phyloP scores from a whole-genome alignment of 495 filamentous ascomycete genomes.

The Talaromyces liani region DNA sequence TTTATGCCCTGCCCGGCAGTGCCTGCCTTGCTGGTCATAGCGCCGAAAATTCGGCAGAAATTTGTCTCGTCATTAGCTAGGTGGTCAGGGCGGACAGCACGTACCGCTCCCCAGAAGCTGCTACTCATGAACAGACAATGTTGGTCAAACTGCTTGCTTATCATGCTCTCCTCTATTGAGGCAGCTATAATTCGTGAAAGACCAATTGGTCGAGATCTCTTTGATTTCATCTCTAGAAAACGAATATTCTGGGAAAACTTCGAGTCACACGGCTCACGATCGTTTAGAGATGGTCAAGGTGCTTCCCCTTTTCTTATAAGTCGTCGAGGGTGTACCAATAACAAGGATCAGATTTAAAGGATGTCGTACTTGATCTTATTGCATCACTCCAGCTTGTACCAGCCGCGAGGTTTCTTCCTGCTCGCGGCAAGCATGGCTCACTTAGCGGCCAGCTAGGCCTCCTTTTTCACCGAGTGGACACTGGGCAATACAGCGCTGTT shows the following conservation, averaged over 20 bases:
- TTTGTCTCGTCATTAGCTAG: neutral
- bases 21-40: too few species aligned
- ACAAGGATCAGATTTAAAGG: neutral
- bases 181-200: neutral
- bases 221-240: neutral
- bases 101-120: too few species aligned
- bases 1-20: neutral
- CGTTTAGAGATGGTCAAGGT: neutral
- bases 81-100: too few species aligned
- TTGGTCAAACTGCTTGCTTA: too few species aligned
- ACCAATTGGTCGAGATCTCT: neutral
- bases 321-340: neutral
- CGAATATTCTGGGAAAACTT: neutral
- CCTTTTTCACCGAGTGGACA: neutral
- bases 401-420: neutral
- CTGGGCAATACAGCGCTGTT: neutral
- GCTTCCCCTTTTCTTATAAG: neutral
- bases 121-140: too few species aligned
- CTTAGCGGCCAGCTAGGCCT: neutral
- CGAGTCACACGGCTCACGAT: neutral
- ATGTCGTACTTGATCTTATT: neutral
- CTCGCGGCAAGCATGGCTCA: neutral
- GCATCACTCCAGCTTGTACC: neutral
- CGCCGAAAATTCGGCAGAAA: too few species aligned
- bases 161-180: neutral